A percentile compares a stretch with the other conserved stretches of the same genome.
These are phyloP conservation scores for Stemphylium beticola DNA, from an alignment of 2,329 filamentous ascomycete genomes.

Conservation along the genomic window DNA sequence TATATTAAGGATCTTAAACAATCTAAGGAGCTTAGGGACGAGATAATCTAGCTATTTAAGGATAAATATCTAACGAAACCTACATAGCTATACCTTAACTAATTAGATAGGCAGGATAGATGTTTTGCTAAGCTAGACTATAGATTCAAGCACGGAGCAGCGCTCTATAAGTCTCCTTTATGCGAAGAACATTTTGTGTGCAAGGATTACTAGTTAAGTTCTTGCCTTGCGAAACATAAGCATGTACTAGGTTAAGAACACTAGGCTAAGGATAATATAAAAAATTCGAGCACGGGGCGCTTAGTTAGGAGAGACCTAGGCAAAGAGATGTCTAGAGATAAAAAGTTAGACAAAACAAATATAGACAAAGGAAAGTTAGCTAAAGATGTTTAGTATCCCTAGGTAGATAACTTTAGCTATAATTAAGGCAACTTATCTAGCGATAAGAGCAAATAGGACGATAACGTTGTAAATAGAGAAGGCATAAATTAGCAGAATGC, in stretches of 20 bases:
- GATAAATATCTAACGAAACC: conserved; percentile 1
- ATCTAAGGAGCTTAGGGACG: not conserved
- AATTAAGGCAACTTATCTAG: conserved; percentile 6
- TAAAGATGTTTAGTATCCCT: conserved; percentile 3
- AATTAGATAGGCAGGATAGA: conserved; percentile 1
- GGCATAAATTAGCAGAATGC: conserved; percentile 11
- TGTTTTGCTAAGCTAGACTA: not conserved
- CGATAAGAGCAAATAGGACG: conserved; percentile 4
- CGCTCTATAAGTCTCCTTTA: conserved; percentile 3
- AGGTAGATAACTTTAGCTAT: not conserved
- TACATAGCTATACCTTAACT: conserved; percentile 1
- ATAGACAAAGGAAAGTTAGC: not conserved
- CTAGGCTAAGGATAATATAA: not conserved
- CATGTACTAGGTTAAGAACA: not conserved
- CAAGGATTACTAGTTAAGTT: not conserved
- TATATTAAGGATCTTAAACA: conserved; percentile 4
- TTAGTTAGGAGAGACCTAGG: not conserved
- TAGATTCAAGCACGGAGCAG: conserved; percentile 1
- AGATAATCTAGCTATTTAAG: not conserved
- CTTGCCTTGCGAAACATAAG: not conserved
- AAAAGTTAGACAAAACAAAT: not conserved
- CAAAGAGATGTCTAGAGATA: conserved; percentile 3
- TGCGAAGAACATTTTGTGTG: conserved; percentile 5
- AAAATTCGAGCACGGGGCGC: not conserved
- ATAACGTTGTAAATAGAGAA: conserved; percentile 7